phyloP scores from a whole-genome alignment of 352 stramenopile species.

The Globisporangium alternatum region DNA sequence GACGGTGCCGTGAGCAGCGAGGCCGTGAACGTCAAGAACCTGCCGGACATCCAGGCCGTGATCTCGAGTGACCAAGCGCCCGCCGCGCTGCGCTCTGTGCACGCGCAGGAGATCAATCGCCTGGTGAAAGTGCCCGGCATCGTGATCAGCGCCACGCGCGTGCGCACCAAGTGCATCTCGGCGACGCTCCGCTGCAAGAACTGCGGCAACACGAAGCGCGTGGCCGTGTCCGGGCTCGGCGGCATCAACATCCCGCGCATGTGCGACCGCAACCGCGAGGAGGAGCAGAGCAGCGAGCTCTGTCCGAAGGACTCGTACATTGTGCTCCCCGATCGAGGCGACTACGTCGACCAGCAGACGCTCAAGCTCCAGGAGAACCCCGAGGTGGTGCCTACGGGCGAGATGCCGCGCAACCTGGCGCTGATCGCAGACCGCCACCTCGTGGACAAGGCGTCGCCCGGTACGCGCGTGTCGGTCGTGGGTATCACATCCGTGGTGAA shows the following conservation, averaged over 20 bases:
- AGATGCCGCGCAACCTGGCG: conserved; percentile 97
- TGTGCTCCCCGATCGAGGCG: conserved; percentile 92
- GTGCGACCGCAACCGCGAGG: conserved; percentile 74
- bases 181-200: conserved; percentile 91
- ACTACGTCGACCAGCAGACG: conserved; percentile 98
- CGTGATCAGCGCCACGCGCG: conserved; percentile 93
- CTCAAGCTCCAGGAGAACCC: conserved; percentile 96
- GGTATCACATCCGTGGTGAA: conserved; percentile 96
- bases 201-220: conserved; percentile 71
- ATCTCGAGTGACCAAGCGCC: conserved; percentile 75
- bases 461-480: conserved; percentile 95
- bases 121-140: conserved; percentile 95
- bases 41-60: conserved; percentile 82
- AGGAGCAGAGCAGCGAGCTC: conserved; percentile 41
- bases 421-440: conserved; percentile 94
- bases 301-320: conserved; percentile 92
- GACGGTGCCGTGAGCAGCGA: conserved; percentile 19
- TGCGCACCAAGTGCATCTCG: conserved; percentile 91
- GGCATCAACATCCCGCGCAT: conserved; percentile 80
- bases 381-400: conserved; percentile 96
- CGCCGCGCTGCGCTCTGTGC: conserved; percentile 74
- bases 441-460: conserved; percentile 94
- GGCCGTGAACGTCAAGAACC: conserved; percentile 25
- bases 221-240: conserved; percentile 58
- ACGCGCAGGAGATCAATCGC: conserved; percentile 88